Evolutionary conservation across 306 rosid genomes (phyloP), one percentile per base, ranked within the genome.

Genomic region (Lotus japonicus): DNA sequence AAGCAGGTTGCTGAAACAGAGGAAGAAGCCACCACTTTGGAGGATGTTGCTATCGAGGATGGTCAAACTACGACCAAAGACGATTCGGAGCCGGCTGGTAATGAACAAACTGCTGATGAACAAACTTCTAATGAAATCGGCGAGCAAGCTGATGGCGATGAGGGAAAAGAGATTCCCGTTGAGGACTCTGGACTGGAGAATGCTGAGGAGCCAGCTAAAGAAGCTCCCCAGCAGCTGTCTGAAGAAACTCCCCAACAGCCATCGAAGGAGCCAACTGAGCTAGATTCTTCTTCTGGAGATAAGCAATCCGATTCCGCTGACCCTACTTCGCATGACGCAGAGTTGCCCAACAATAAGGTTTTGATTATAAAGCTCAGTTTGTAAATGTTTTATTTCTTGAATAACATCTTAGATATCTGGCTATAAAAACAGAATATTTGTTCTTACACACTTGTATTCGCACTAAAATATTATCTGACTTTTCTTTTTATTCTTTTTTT

Each of bases 301-400:
- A 74, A 75, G 46, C 71, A 62, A 53, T 58, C 82, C 11, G 12
- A 64, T 50, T 64, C 86, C 13, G 83, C 35, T 38, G 72, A 80
- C 26, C 58, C 64, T 28, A 49, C 50, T 15, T 28, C 77, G 0
- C 82, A 74, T 52, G 81, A 58, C 36, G 79, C 74, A 72, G 96
- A 85, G 52, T 81, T 77, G 75, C 85, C 90, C 1, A 51, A 80
- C 63, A 55, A 84, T 72, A 90, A 94, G 99, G 96, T 54, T 26
- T 18, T 43, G 38, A 58, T 61, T 43, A 19, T 16, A 57, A 73
- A 33, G 55, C 70, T 13, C 14, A 0, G 54, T 42, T 41, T 38
- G 1, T 14, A 26, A 13, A 12, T 7, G 16, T 60, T 36, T 21
- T 7, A 53, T 44, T 68, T 36, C 3, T 28, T 11, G 6, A 36